These are phyloP conservation scores for Takashimella koratensis DNA, from an alignment of 1,284 basidiomycete species.

Conservation along the genomic window DNA sequence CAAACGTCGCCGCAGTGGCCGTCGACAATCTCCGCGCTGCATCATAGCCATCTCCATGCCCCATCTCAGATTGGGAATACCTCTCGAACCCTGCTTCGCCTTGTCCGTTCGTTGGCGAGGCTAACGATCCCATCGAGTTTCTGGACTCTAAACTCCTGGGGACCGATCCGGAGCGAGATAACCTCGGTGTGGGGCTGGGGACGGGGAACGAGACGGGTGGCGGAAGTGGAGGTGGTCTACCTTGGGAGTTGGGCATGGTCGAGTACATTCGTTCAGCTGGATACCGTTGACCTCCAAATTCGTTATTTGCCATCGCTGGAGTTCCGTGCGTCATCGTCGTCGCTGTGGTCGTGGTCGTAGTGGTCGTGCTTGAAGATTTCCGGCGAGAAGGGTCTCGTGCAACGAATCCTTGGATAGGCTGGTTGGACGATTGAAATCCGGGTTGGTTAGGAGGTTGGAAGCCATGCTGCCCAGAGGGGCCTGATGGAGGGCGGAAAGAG, in stretches of 20 bases:
- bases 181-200: neutral
- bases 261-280: constrained; percentile 10
- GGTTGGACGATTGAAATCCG: neutral
- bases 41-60: constrained; percentile 14
- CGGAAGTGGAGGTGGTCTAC: neutral
- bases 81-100: constrained; percentile 6
- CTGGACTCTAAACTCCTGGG: neutral
- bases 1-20: constrained; percentile 32
- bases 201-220: constrained; percentile 6
- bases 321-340: constrained; percentile 18
- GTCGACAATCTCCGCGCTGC: constrained; percentile 24
- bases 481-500: neutral
- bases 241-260: constrained; percentile 14
- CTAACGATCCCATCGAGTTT: neutral
- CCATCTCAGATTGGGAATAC: constrained; percentile 18
- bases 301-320: neutral
- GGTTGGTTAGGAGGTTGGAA: neutral
- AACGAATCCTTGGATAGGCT: constrained; percentile 23
- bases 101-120: neutral
- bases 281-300: constrained; percentile 7
- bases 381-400: constrained; percentile 20
- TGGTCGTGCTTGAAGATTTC: constrained; percentile 29
- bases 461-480: neutral
- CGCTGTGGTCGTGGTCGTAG: constrained; percentile 25
- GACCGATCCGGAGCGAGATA: neutral